Base-by-base conservation (phyloP, 139 green algal species). In the Volvox africanus region DNA sequence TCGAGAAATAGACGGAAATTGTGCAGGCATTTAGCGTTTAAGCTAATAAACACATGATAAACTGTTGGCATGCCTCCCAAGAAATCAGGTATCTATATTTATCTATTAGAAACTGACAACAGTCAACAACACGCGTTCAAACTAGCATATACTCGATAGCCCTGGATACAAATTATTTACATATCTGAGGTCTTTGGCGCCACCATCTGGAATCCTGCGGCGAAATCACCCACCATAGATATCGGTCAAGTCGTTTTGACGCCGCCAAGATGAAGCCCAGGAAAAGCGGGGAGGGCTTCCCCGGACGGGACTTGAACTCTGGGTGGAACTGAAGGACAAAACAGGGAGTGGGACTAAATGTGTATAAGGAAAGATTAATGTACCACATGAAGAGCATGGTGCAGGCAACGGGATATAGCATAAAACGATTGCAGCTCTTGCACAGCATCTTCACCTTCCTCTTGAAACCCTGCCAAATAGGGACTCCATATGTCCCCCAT, bases 181-280 rank as follows among this genome's bases (percentile, higher is more conserved):
- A 55, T 55, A 55, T 9, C 44, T 55, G 44, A 55, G 44, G 5
- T 55, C 44, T 55, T 55, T 14, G 44, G 44, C 5, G 44, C 5
- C n/a, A n/a, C n/a, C 44, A 9, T 55, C 9, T 5, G 44, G 44
- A 55, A 5, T 55, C 44, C 44, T 55, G 44, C 44, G 44, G 5
- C 44, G 44, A 55, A 55, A 55, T 55, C 44, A 55, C 65, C 6
- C 81, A 91, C 71, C 92, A 33, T 24, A 95, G 89, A 91, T 94
- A 95, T 0, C 21, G 76, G 77, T 96, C 92, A 36, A 97, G 87
- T 67, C 93, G 91, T 44, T 93, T 94, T 61, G 80, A 88, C 20
- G 97, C 80, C 0, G 97, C 96, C 32, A 98, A 94, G 79, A 98
- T 95, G 88, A 99, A 97, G 75, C 97, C 97, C 78, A 99, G 94